Conservation (phyloP, 805 yeast genomes). For the Teunomyces gatunensis region DNA sequence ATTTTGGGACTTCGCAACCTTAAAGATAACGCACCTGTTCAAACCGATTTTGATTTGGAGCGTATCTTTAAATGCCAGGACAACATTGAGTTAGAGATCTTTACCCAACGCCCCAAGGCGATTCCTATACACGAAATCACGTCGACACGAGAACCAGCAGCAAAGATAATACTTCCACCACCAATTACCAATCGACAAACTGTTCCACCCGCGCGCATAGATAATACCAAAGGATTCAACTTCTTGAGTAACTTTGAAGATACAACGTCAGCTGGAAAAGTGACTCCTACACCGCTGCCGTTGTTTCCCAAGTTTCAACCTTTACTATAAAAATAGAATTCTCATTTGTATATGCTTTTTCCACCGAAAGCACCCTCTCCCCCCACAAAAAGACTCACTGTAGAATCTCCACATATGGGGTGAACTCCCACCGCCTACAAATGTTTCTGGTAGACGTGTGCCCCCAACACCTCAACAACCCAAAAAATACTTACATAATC, state of each 20-base stretch:
- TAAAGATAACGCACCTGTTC: slow-evolving; percentile 23
- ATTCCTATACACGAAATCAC: slow-evolving; percentile 38
- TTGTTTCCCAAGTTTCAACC: slow-evolving; percentile 31
- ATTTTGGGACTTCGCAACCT: slow-evolving; percentile 27
- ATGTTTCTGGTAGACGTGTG: not conserved
- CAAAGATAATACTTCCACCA: slow-evolving; percentile 34
- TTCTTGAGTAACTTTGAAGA: slow-evolving; percentile 23
- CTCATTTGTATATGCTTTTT: too few relatives aligned
- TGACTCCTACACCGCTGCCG: slow-evolving; percentile 20
- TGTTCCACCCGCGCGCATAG: not conserved
- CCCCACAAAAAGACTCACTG: not conserved
- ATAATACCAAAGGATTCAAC: slow-evolving; percentile 9
- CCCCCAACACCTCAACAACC: slow-evolving; percentile 5
- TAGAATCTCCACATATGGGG: too few relatives aligned
- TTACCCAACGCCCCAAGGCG: slow-evolving; percentile 31
- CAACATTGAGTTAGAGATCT: slow-evolving; percentile 36
- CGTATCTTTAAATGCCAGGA: slow-evolving; percentile 31
- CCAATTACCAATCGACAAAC: slow-evolving; percentile 21
- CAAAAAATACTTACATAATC: slow-evolving; percentile 5
- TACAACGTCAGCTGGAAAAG: slow-evolving; percentile 6
- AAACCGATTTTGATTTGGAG: slow-evolving; percentile 37
- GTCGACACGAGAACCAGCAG: slow-evolving; percentile 19
- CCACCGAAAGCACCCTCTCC: not conserved
- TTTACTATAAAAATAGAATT: slow-evolving; percentile 12
- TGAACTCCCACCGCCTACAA: too few relatives aligned